A percentile compares a stretch with the other conserved stretches of the same genome.
These are phyloP conservation scores for Chrysosporium queenslandicum DNA, from an alignment of 2,329 filamentous ascomycete genomes.

Conservation along the genomic window DNA sequence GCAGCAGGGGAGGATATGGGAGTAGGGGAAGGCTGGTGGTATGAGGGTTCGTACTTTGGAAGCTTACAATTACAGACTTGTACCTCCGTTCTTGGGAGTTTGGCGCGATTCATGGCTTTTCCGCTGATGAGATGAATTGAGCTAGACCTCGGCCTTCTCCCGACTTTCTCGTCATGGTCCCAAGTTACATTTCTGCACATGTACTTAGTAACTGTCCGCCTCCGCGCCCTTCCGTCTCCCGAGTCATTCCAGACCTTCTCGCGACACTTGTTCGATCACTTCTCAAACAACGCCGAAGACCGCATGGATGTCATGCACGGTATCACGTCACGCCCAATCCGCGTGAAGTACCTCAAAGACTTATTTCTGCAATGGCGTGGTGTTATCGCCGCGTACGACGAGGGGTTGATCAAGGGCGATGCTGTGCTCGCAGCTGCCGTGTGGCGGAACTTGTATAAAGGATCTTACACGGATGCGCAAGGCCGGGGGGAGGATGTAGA, in stretches of 20 bases:
- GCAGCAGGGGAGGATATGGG: conserved; percentile 76
- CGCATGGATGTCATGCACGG: conserved; percentile 51
- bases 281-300: conserved; percentile 58
- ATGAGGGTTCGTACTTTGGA: conserved; percentile 50
- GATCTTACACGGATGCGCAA: conserved; percentile 38
- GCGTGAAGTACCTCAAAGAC: conserved; percentile 64
- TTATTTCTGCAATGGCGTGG: conserved; percentile 90
- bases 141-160: conserved; percentile 63
- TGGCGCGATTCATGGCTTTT: neutral
- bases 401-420: conserved; percentile 39
- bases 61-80: neutral
- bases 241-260: conserved; percentile 66
- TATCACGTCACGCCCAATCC: conserved; percentile 44
- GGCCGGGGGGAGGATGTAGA: conserved; percentile 43
- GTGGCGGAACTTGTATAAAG: conserved; percentile 91
- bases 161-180: conserved; percentile 91
- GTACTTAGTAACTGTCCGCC: conserved; percentile 75
- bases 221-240: conserved; percentile 62
- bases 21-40: conserved; percentile 66
- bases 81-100: too few relatives aligned
- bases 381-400: conserved; percentile 56
- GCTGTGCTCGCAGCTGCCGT: conserved; percentile 53
- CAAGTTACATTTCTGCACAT: conserved; percentile 95
- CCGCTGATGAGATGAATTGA: neutral
- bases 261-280: conserved; percentile 86